Evolutionary conservation across 495 filamentous ascomycete species (phyloP).

Genomic region (Lophiostoma macrostomum): DNA sequence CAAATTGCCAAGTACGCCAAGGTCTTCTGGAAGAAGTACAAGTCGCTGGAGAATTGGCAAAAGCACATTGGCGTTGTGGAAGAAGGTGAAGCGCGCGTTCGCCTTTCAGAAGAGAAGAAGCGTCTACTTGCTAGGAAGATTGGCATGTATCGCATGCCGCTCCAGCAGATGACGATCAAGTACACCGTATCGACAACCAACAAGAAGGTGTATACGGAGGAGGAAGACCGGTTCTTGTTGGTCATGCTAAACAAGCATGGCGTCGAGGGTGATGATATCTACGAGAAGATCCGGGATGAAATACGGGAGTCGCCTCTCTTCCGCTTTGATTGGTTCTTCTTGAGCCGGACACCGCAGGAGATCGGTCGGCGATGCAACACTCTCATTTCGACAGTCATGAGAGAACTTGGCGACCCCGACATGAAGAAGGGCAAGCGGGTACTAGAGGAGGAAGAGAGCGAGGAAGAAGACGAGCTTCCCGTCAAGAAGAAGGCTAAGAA

Average conservation of each 20-base stretch:
- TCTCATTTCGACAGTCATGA: slow-evolving; percentile 84
- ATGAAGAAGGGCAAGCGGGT: slow-evolving; percentile 65
- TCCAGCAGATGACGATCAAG: slow-evolving; percentile 97
- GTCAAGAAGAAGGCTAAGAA: slow-evolving; percentile 92
- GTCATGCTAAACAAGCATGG: slow-evolving; percentile 90
- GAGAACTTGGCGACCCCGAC: slow-evolving; percentile 69
- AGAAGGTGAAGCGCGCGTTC: slow-evolving; percentile 82
- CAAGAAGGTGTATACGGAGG: slow-evolving; percentile 99
- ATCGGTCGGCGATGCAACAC: slow-evolving; percentile 90
- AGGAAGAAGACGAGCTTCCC: slow-evolving; percentile 65
- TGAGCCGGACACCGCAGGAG: slow-evolving; percentile 89
- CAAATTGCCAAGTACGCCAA: slow-evolving; percentile 88
- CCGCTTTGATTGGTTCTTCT: slow-evolving; percentile 99
- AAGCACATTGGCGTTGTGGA: slow-evolving; percentile 88
- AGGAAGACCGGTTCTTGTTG: slow-evolving; percentile 94
- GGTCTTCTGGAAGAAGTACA: slow-evolving; percentile 91
- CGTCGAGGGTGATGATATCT: slow-evolving; percentile 49
- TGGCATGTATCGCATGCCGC: slow-evolving; percentile 88
- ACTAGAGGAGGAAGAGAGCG: slow-evolving; percentile 64
- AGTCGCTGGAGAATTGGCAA: slow-evolving; percentile 78
- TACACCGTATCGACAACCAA: slow-evolving; percentile 99
- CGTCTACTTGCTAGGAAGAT: slow-evolving; percentile 95
- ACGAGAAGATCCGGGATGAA: slow-evolving; percentile 45
- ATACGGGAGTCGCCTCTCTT: slow-evolving; percentile 94
- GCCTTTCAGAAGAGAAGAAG: slow-evolving; percentile 85